Evolutionary conservation across 768 basidiomycete species (phyloP).

Genomic region (Nevesoporus exiguus): DNA sequence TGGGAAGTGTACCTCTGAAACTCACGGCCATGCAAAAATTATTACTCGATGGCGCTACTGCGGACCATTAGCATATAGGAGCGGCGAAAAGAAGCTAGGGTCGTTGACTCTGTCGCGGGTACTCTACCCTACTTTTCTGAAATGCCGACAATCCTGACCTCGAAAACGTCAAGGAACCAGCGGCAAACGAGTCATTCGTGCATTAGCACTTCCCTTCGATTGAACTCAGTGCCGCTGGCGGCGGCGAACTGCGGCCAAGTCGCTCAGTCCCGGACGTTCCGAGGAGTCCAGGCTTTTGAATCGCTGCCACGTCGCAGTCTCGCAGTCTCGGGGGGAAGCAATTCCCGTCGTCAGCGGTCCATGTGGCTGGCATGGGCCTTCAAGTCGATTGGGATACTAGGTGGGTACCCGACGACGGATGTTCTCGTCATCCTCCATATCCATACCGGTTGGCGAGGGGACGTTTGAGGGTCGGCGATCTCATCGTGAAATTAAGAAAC

Average conservation of each 20-base stretch:
- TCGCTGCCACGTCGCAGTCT: neutral
- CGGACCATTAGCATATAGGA: neutral
- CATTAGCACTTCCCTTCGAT: neutral
- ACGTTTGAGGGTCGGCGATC: neutral
- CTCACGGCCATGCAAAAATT: no score
- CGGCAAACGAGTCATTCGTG: neutral
- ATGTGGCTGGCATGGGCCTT: neutral
- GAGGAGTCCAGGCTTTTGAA: neutral
- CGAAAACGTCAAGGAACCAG: neutral
- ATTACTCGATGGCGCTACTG: neutral
- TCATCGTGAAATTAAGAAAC: neutral
- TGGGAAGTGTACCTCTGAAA: neutral
- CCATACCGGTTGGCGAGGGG: no score
- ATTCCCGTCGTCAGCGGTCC: no score
- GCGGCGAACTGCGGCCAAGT: slow-evolving; percentile 1
- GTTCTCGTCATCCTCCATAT: no score
- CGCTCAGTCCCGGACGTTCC: neutral
- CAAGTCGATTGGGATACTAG: neutral
- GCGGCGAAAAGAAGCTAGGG: neutral
- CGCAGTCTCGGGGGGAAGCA: no score
- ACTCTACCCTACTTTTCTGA: neutral
- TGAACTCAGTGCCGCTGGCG: neutral
- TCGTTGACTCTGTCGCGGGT: neutral
- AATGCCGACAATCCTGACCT: neutral
- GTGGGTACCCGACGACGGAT: neutral